These are phyloP conservation scores for Fomitopsis pulvina DNA, from an alignment of 768 basidiomycete genomes.

Conservation along the genomic window DNA sequence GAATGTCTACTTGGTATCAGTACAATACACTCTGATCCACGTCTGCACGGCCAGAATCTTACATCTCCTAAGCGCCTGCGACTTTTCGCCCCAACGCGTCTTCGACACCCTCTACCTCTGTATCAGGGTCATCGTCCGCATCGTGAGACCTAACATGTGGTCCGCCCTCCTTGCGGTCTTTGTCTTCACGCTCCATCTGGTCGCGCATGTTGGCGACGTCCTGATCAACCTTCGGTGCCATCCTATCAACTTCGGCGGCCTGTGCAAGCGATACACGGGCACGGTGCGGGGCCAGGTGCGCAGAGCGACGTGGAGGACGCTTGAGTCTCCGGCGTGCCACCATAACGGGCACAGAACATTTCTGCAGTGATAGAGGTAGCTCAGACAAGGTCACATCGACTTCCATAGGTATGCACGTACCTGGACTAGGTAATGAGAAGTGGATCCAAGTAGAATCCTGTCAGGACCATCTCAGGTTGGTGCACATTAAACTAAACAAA, in stretches of 20 bases:
- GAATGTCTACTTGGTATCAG: no score
- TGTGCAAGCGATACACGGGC: slow-evolving; percentile 82
- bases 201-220: slow-evolving; percentile 79
- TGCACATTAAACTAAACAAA: no score
- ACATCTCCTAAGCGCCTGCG: background rate
- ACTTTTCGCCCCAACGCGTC: slow-evolving; percentile 3
- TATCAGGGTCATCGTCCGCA: slow-evolving; percentile 18
- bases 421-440: slow-evolving; percentile 90
- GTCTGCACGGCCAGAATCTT: no score
- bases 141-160: slow-evolving; percentile 18
- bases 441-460: slow-evolving; percentile 90
- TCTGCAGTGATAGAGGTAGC: slow-evolving; percentile 39
- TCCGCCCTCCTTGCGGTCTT: slow-evolving; percentile 17
- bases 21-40: no score
- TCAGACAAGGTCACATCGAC: background rate
- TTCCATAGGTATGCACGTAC: slow-evolving; percentile 26
- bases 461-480: background rate
- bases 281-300: slow-evolving; percentile 77
- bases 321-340: slow-evolving; percentile 89
- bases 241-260: slow-evolving; percentile 79
- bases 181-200: slow-evolving; percentile 67
- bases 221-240: slow-evolving; percentile 78
- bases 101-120: slow-evolving; percentile 14
- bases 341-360: slow-evolving; percentile 95
- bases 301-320: slow-evolving; percentile 74